phyloP scores from a whole-genome alignment of 2,329 filamentous ascomycete genomes.

The Pleoardoris graminearum region DNA sequence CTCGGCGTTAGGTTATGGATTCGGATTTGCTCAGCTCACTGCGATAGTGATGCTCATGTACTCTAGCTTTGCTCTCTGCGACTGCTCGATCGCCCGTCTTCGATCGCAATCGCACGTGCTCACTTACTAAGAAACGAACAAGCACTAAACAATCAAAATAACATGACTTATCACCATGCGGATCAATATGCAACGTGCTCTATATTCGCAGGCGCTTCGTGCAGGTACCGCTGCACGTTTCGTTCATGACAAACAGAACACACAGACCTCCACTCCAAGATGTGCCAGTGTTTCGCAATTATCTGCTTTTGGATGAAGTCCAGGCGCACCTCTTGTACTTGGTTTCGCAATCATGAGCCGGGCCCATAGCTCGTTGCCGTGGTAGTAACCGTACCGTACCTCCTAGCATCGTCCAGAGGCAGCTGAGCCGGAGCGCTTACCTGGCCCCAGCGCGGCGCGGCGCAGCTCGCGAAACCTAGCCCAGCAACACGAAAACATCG shows the following conservation, averaged over 20 bases:
- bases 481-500: conserved; percentile 12
- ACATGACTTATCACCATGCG: conserved; percentile 1
- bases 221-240: background rate
- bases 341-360: background rate
- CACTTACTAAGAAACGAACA: conserved; percentile 27
- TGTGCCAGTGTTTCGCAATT: too few species aligned
- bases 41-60: conserved; percentile 32
- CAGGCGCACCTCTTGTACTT: too few species aligned
- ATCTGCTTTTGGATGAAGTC: too few species aligned
- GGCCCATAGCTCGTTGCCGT: background rate
- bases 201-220: background rate
- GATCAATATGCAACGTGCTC: background rate
- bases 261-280: too few species aligned
- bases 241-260: too few species aligned
- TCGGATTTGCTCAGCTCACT: conserved; percentile 36
- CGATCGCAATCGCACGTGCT: conserved; percentile 37
- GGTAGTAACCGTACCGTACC: too few species aligned
- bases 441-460: conserved; percentile 3
- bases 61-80: conserved; percentile 36
- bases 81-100: conserved; percentile 39
- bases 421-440: background rate
- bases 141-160: conserved; percentile 31
- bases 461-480: background rate
- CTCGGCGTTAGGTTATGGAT: conserved; percentile 40
- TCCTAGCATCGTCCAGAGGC: background rate